phyloP scores from a whole-genome alignment of 2,329 filamentous ascomycete genomes.

The Sordariomycetes sp. region DNA sequence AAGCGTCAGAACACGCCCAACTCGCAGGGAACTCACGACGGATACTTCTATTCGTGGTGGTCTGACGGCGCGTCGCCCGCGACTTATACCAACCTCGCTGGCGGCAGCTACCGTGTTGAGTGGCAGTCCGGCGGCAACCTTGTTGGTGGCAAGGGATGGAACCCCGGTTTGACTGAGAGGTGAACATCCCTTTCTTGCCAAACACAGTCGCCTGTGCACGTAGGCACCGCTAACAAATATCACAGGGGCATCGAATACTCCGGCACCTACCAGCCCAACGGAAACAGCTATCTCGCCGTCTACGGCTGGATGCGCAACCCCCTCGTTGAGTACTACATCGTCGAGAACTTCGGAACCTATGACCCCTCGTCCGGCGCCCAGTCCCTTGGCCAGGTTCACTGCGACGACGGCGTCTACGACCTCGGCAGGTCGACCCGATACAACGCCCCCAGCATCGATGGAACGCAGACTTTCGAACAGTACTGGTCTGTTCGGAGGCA shows the following conservation, averaged over 20 bases:
- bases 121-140: constrained; percentile 37
- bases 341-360: constrained; percentile 22
- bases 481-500: constrained; percentile 36
- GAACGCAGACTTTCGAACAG: constrained; percentile 35
- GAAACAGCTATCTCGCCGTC: constrained; percentile 20
- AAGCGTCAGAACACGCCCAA: constrained; percentile 17
- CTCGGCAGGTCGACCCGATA: constrained; percentile 19
- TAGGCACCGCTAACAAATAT: constrained; percentile 3
- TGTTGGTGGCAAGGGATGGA: constrained; percentile 45
- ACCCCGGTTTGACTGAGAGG: constrained; percentile 31
- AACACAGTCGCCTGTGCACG: not conserved
- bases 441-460: constrained; percentile 31
- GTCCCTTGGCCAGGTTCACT: constrained; percentile 18
- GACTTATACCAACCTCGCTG: constrained; percentile 28
- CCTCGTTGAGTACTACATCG: constrained; percentile 22
- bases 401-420: constrained; percentile 23
- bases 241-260: constrained; percentile 13
- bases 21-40: constrained; percentile 19
- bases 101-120: constrained; percentile 26
- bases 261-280: constrained; percentile 16
- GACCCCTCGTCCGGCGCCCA: constrained; percentile 18
- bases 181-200: constrained; percentile 13
- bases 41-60: constrained; percentile 35
- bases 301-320: constrained; percentile 23
- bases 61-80: constrained; percentile 27